These are phyloP conservation scores for Colletotrichum spaethianum DNA, from an alignment of 2,329 filamentous ascomycete genomes.

Conservation along the genomic window DNA sequence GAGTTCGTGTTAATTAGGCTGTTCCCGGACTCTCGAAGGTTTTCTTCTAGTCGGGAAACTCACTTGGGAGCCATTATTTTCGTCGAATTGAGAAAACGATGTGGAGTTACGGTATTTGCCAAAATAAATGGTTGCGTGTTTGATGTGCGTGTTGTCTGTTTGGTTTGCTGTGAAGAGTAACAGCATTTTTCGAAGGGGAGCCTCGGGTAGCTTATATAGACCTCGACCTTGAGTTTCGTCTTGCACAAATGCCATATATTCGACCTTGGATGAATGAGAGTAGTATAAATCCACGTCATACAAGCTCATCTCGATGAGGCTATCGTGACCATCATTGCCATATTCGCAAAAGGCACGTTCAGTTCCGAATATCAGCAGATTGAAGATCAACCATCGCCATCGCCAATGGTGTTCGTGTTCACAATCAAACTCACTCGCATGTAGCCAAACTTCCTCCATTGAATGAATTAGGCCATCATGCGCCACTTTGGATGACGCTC, in stretches of 20 bases:
- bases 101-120: no score
- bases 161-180: background rate
- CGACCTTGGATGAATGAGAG: background rate
- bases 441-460: no score
- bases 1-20: background rate
- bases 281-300: background rate
- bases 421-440: background rate
- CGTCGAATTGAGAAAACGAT: background rate
- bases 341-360: background rate
- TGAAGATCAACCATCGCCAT: constrained; percentile 22
- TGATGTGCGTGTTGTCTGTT: background rate
- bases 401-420: background rate
- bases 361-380: background rate
- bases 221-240: background rate
- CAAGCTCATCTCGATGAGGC: background rate
- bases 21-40: background rate
- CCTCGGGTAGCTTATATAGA: background rate
- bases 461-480: background rate
- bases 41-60: background rate
- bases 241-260: no score
- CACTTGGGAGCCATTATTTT: constrained; percentile 32
- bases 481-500: constrained; percentile 29
- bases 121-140: background rate
- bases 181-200: background rate
- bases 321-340: background rate